Conservation (phyloP, 2,329 filamentous ascomycete genomes). For the Monosporascus ibericus region DNA sequence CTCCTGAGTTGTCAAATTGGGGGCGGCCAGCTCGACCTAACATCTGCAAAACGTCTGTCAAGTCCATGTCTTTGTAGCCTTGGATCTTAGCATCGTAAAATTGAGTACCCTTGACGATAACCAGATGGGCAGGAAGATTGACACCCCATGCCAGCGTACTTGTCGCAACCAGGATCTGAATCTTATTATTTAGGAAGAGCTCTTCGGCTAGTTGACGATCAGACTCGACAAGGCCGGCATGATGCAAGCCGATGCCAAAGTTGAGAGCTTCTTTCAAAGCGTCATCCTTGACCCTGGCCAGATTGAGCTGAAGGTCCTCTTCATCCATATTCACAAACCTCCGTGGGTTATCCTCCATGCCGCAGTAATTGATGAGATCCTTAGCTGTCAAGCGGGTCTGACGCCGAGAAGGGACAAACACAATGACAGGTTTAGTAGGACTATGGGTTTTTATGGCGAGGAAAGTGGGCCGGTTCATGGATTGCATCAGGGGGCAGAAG, state of each 20-base stretch:
- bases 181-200: slow-evolving; percentile 94
- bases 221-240: slow-evolving; percentile 92
- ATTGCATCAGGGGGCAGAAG: slow-evolving; percentile 97
- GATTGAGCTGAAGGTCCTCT: slow-evolving; percentile 82
- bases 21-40: slow-evolving; percentile 89
- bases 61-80: slow-evolving; percentile 97
- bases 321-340: slow-evolving; percentile 92
- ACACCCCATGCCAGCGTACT: slow-evolving; percentile 98
- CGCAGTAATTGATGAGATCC: slow-evolving; percentile 94
- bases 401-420: slow-evolving; percentile 91
- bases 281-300: slow-evolving; percentile 88
- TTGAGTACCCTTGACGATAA: slow-evolving; percentile 96
- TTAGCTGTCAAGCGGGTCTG: slow-evolving; percentile 94
- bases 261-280: slow-evolving; percentile 88
- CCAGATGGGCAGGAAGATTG: slow-evolving; percentile 91
- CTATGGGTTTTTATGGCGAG: slow-evolving; percentile 95
- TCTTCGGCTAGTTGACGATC: slow-evolving; percentile 90
- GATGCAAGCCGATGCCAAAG: slow-evolving; percentile 95
- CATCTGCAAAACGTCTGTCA: slow-evolving; percentile 98
- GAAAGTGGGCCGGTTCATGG: slow-evolving; percentile 97
- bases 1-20: slow-evolving; percentile 93
- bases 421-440: slow-evolving; percentile 93
- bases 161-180: slow-evolving; percentile 92
- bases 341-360: slow-evolving; percentile 95
- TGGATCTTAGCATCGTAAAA: slow-evolving; percentile 98